Percentiles rank a stretch among this genome's conserved stretches.
phyloP scores from a whole-genome alignment of 2,329 filamentous ascomycete species.

The Neofusicoccum sp. region DNA sequence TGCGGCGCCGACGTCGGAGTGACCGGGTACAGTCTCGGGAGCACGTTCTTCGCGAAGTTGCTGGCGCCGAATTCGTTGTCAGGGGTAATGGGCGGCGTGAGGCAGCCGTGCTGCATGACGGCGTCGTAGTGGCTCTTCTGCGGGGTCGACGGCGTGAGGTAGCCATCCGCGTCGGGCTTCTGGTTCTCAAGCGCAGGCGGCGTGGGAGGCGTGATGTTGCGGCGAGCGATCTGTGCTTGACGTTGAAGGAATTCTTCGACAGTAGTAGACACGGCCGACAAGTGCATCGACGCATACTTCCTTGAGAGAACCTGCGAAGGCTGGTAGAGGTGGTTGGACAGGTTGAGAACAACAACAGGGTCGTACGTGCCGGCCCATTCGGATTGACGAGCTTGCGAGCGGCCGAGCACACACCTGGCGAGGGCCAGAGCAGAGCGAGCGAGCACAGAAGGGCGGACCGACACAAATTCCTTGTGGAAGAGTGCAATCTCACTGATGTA shows the following conservation, averaged over 20 bases:
- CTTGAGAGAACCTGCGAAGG: slow-evolving; percentile 68
- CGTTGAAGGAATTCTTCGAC: slow-evolving; percentile 69
- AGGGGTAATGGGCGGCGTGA: slow-evolving; percentile 84
- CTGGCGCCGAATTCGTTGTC: slow-evolving; percentile 54
- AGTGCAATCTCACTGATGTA: slow-evolving; percentile 95
- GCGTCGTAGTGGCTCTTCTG: slow-evolving; percentile 71
- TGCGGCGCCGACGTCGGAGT: slow-evolving; percentile 36
- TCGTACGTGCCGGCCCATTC: slow-evolving; percentile 76
- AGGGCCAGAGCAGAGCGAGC: slow-evolving; percentile 85
- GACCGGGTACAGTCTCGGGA: slow-evolving; percentile 35
- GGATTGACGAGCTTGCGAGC: slow-evolving; percentile 72
- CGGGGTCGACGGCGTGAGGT: slow-evolving; percentile 74
- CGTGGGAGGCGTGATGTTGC: slow-evolving; percentile 52
- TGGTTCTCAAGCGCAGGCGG: slow-evolving; percentile 61
- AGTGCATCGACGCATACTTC: slow-evolving; percentile 69
- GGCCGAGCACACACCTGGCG: slow-evolving; percentile 80
- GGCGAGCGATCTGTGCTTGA: slow-evolving; percentile 58
- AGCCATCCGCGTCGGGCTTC: slow-evolving; percentile 48
- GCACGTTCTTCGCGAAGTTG: slow-evolving; percentile 34
- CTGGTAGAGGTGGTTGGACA: slow-evolving; percentile 67
- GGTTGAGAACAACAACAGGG: slow-evolving; percentile 64
- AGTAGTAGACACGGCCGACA: slow-evolving; percentile 65
- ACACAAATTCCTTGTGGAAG: slow-evolving; percentile 97
- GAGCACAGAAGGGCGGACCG: slow-evolving; percentile 86
- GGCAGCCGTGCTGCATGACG: slow-evolving; percentile 70